Evolutionary conservation across 164 flowering plant genomes (phyloP).

Genomic region (Vitis vinifera): DNA sequence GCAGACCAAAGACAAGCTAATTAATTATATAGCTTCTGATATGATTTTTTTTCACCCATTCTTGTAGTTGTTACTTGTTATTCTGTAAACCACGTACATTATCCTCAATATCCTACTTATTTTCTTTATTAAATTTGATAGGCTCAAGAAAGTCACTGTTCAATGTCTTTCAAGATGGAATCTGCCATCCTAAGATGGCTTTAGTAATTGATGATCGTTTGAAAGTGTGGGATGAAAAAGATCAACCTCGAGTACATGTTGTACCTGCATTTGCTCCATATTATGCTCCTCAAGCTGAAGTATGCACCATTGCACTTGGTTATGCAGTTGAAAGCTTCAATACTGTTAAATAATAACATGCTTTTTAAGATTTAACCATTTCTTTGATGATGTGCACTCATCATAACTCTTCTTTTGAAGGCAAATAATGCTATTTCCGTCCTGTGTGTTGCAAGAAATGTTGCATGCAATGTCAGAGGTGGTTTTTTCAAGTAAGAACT

Average conservation of each 20-base stretch:
- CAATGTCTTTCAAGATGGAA: constrained; percentile 89
- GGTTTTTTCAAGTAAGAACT: constrained; percentile 91
- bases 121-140: constrained; percentile 18
- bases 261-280: constrained; percentile 99
- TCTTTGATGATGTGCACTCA: constrained; percentile 10
- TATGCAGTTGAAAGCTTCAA: neutral
- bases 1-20: too few relatives aligned
- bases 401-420: constrained; percentile 40
- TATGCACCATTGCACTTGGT: constrained; percentile 22
- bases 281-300: constrained; percentile 99
- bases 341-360: neutral
- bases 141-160: constrained; percentile 85
- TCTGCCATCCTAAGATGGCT: constrained; percentile 97
- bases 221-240: constrained; percentile 98
- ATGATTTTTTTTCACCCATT: neutral
- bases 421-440: constrained; percentile 80
- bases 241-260: constrained; percentile 96
- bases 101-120: neutral
- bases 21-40: neutral
- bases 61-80: neutral
- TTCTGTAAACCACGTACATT: too few relatives aligned
- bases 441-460: constrained; percentile 95
- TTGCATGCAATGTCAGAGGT: constrained; percentile 98
- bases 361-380: neutral
- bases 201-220: constrained; percentile 98